Base-by-base conservation (phyloP, 179 eudicot species). In the Monotropa hypopitys region DNA sequence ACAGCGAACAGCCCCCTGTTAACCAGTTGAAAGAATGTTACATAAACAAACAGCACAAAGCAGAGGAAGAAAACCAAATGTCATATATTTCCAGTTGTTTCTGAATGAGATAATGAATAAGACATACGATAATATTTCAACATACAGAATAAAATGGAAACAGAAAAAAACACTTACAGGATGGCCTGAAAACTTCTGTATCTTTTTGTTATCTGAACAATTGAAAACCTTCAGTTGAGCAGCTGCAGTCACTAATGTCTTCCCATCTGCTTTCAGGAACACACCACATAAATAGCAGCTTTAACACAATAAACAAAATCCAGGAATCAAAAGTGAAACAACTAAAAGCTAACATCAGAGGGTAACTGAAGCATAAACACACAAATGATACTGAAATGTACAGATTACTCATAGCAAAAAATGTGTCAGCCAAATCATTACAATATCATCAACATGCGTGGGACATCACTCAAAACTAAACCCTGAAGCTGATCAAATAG, bases 161-260 rank as follows among this genome's bases (percentile, higher is more conserved):
- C 21, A 75, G 68, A 45, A 45, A 30, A n/a, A 23, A 68, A 51
- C 67, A 86, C 98, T 80, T 84, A 95, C 98, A 33, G 99, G 99
- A 81, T 96, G 99, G 49, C 98, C 98, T 33, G 96, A 88, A 84
- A 93, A 96, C 85, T 91, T 96, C 86, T 96, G 99, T 65, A 93
- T 79, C 87, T 91, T 96, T 80, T 84, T 88, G 77, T 87, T 85
- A 80, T 90, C 88, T 28, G 89, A 87, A 80, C 83, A 83, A 69
- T 80, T 84, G 63, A 89, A 89, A 80, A 93, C 86, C 92, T 91
- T 93, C 83, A 96, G 72, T 80, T 89, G 97, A 80, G 91, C 91
- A 81, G 97, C 88, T 69, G 98, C 98, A 66, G 98, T 93, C 56
- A 94, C 97, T 75, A 96, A 77, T 71, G 75, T 79, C 74, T 86